phyloP scores from a whole-genome alignment of 768 basidiomycete species.

The Hypholoma fasciculare region DNA sequence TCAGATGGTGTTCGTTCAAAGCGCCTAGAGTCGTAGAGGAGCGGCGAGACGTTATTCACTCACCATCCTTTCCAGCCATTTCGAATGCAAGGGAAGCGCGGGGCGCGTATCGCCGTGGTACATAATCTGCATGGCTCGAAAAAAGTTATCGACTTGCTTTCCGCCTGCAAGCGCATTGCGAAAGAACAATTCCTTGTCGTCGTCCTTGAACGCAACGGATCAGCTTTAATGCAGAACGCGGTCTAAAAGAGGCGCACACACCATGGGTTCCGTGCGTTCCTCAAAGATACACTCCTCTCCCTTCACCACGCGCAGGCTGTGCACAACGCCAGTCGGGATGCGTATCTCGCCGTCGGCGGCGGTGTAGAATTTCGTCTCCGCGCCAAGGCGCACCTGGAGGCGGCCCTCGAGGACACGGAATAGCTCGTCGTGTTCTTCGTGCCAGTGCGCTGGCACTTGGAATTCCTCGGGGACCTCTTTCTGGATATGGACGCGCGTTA shows the following conservation, averaged over 20 bases:
- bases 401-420: slow-evolving; percentile 29
- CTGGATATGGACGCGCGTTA: slow-evolving; percentile 23
- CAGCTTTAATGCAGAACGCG: not conserved
- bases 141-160: slow-evolving; percentile 11
- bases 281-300: slow-evolving; percentile 28
- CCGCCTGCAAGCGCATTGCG: slow-evolving; percentile 25
- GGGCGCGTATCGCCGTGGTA: slow-evolving; percentile 28
- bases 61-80: slow-evolving; percentile 27
- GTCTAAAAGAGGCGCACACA: slow-evolving; percentile 1
- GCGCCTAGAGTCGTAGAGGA: no score
- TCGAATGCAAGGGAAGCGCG: slow-evolving; percentile 25
- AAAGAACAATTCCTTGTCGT: slow-evolving; percentile 34
- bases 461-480: slow-evolving; percentile 22
- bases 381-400: slow-evolving; percentile 26
- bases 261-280: slow-evolving; percentile 33
- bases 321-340: slow-evolving; percentile 27
- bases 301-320: slow-evolving; percentile 23
- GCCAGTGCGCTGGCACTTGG: slow-evolving; percentile 33
- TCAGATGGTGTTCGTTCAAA: no score
- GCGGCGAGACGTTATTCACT: slow-evolving; percentile 6
- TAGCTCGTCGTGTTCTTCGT: slow-evolving; percentile 32
- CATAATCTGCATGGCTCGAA: slow-evolving; percentile 20
- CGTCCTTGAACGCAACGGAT: slow-evolving; percentile 18
- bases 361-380: slow-evolving; percentile 18
- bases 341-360: slow-evolving; percentile 31